These are phyloP conservation scores for Alternaria brassicicola DNA, from an alignment of 2,329 filamentous ascomycete genomes.

Conservation along the genomic window DNA sequence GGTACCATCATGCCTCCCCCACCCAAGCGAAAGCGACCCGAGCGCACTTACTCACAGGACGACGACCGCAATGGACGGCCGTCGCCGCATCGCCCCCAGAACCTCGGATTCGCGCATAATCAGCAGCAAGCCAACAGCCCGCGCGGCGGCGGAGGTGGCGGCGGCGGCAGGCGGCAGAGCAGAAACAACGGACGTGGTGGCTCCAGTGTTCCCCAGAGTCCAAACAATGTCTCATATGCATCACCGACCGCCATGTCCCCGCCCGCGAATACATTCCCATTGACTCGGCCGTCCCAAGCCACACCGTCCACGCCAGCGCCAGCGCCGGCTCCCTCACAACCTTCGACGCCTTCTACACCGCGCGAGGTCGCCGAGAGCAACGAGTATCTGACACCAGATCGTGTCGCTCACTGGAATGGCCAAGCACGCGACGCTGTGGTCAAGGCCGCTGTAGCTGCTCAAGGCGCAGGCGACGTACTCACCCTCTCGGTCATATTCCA, in stretches of 20 bases:
- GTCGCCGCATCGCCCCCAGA: slow-evolving; percentile 59
- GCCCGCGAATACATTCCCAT: slow-evolving; percentile 26
- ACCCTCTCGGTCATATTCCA: slow-evolving; percentile 77
- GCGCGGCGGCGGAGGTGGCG: slow-evolving; percentile 31
- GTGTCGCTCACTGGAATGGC: slow-evolving; percentile 70
- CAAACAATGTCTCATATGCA: slow-evolving; percentile 30
- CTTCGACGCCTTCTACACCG: slow-evolving; percentile 14
- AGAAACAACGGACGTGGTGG: slow-evolving; percentile 38
- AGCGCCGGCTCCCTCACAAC: slow-evolving; percentile 45
- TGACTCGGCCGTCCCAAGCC: slow-evolving; percentile 25
- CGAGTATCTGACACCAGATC: slow-evolving; percentile 74
- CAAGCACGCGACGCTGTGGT: slow-evolving; percentile 71
- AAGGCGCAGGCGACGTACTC: slow-evolving; percentile 69
- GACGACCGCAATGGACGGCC: slow-evolving; percentile 51
- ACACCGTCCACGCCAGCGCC: slow-evolving; percentile 22
- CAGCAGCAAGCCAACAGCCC: slow-evolving; percentile 35
- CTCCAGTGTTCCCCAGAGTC: slow-evolving; percentile 40
- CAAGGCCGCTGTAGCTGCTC: slow-evolving; percentile 67
- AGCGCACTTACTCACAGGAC: slow-evolving; percentile 54
- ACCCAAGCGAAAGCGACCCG: slow-evolving; percentile 63
- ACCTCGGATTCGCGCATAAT: slow-evolving; percentile 60
- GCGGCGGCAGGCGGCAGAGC: slow-evolving; percentile 37
- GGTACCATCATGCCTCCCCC: slow-evolving; percentile 56
- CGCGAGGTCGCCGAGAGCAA: slow-evolving; percentile 65
- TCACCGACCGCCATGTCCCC: slow-evolving; percentile 45